A percentile compares a stretch with the other conserved stretches of the same genome.
Conservation (phyloP, 2,329 filamentous ascomycete species). For the Diplodia sapinea region DNA sequence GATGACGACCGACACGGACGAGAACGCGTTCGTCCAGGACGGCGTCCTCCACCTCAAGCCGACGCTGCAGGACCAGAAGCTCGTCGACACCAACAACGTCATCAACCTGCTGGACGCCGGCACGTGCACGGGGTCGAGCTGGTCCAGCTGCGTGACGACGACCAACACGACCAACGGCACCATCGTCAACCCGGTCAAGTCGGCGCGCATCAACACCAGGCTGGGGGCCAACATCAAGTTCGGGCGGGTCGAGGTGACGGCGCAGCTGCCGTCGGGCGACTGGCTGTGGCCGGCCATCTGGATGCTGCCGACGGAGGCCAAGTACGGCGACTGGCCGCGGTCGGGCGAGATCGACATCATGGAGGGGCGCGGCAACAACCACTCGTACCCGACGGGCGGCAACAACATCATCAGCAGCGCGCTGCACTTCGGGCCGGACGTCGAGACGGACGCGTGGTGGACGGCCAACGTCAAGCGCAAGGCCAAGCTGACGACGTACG, state of each 20-base stretch:
- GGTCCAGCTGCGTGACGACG: conserved; percentile 67
- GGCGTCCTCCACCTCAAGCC: conserved; percentile 76
- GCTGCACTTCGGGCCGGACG: conserved; percentile 80
- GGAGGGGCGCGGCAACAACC: conserved; percentile 83
- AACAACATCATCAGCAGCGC: conserved; percentile 81
- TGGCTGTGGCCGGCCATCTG: conserved; percentile 94
- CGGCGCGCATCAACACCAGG: conserved; percentile 78
- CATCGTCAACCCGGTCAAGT: conserved; percentile 77
- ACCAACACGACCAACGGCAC: conserved; percentile 81
- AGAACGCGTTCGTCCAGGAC: conserved; percentile 76
- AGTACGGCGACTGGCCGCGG: conserved; percentile 77
- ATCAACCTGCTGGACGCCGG: conserved; percentile 71
- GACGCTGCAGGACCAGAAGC: conserved; percentile 66
- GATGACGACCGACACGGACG: conserved; percentile 71
- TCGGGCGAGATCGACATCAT: conserved; percentile 86
- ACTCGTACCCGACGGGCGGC: conserved; percentile 75
- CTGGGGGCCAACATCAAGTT: conserved; percentile 75
- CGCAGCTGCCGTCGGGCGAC: conserved; percentile 76
- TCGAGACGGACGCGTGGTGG: conserved; percentile 79
- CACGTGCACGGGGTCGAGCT: conserved; percentile 68
- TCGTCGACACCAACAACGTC: conserved; percentile 69
- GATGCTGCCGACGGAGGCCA: conserved; percentile 77
- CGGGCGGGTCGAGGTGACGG: conserved; percentile 79
- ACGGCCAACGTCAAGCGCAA: conserved; percentile 77
- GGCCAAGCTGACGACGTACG: conserved; percentile 76